Evolutionary conservation across 768 basidiomycete species (phyloP).

Genomic region (Tylopilus plumbeoviolaceoides): DNA sequence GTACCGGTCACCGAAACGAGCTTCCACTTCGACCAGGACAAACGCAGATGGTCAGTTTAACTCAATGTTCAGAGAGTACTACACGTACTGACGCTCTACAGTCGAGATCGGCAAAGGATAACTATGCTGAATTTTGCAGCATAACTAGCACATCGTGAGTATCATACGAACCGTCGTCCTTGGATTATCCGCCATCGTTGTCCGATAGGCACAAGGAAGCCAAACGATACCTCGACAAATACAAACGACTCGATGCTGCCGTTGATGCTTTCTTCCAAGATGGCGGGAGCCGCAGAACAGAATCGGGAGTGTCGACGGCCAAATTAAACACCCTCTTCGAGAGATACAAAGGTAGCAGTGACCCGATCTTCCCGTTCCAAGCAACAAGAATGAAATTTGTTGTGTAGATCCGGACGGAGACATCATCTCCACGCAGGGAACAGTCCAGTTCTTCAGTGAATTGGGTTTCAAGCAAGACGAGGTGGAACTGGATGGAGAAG

Average conservation of each 20-base stretch:
- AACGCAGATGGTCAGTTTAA: slow-evolving; percentile 23
- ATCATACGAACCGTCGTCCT: background rate
- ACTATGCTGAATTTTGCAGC: slow-evolving; percentile 54
- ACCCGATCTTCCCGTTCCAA: slow-evolving; percentile 3
- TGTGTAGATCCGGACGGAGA: slow-evolving; percentile 52
- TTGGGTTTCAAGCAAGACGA: slow-evolving; percentile 26
- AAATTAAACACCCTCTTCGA: slow-evolving; percentile 60
- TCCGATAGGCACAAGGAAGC: slow-evolving; percentile 47
- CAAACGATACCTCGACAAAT: slow-evolving; percentile 61
- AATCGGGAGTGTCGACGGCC: slow-evolving; percentile 41
- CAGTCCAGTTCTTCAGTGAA: slow-evolving; percentile 60
- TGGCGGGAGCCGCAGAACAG: slow-evolving; percentile 4
- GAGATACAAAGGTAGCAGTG: slow-evolving; percentile 55
- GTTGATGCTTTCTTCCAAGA: slow-evolving; percentile 71
- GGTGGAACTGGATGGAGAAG: slow-evolving; percentile 62
- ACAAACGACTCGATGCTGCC: slow-evolving; percentile 68
- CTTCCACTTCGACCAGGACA: background rate
- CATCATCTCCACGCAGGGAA: slow-evolving; percentile 74
- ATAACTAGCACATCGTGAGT: slow-evolving; percentile 74
- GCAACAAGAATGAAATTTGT: background rate
- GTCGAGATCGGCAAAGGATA: slow-evolving; percentile 37
- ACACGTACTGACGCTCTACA: slow-evolving; percentile 1
- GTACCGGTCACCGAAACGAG: background rate
- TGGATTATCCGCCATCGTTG: slow-evolving; percentile 1
- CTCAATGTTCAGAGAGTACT: background rate